A percentile compares a stretch with the other conserved stretches of the same genome.
Evolutionary conservation across 108 stramenopile genomes (phyloP).

Genomic region (Conticribra guillardii): DNA sequence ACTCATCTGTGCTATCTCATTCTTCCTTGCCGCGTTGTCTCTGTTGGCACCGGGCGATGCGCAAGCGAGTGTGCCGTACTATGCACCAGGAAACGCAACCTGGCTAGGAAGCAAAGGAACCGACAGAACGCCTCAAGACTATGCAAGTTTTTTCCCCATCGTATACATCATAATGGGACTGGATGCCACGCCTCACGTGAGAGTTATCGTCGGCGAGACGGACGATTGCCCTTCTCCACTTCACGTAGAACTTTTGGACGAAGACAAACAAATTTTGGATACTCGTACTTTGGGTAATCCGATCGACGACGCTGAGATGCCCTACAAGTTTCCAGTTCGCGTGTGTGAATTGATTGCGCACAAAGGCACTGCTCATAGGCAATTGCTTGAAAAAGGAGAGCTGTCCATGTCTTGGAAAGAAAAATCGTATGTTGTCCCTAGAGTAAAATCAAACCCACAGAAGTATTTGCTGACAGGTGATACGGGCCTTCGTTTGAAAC

Average conservation of each 20-base stretch:
- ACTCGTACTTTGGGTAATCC: conserved; percentile 16
- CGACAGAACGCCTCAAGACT: conserved; percentile 8
- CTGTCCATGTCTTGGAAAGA: conserved; percentile 11
- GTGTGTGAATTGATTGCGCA: conserved; percentile 21
- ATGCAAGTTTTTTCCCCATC: conserved; percentile 19
- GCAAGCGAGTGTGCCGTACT: background rate
- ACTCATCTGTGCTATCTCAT: background rate
- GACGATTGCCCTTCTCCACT: conserved; percentile 11
- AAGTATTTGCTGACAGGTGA: conserved; percentile 21
- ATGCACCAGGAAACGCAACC: conserved; percentile 9
- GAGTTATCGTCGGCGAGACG: conserved; percentile 15
- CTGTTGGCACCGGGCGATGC: background rate
- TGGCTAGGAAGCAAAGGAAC: conserved; percentile 10
- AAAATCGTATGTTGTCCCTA: conserved; percentile 13
- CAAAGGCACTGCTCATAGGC: background rate
- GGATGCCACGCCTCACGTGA: conserved; percentile 7
- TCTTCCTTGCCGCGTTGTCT: background rate
- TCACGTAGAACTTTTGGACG: conserved; percentile 6
- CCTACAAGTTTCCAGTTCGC: conserved; percentile 22
- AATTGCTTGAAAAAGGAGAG: conserved; percentile 15
- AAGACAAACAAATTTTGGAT: background rate
- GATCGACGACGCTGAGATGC: conserved; percentile 15
- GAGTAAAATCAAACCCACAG: conserved; percentile 17
- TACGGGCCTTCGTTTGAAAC: conserved; percentile 28
- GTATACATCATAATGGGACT: conserved; percentile 23